Conservation (phyloP, 495 filamentous ascomycete genomes). For the Neurospora africana region DNA sequence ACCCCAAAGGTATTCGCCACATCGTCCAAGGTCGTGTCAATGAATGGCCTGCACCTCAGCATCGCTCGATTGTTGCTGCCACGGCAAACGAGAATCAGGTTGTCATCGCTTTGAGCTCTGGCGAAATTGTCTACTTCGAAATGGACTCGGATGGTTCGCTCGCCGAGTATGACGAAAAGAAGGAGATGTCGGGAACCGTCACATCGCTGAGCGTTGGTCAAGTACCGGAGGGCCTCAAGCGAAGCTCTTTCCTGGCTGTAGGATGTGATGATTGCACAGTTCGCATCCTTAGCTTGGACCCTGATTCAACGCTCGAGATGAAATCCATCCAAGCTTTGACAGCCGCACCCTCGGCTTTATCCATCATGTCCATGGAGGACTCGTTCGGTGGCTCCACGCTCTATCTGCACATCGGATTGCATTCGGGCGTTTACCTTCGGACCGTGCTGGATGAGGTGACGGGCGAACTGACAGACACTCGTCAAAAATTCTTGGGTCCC, state of each 20-base stretch:
- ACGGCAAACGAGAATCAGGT: conserved; percentile 90
- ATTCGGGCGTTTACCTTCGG: conserved; percentile 89
- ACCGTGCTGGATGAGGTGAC: conserved; percentile 91
- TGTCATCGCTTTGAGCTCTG: conserved; percentile 83
- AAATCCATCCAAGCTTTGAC: conserved; percentile 90
- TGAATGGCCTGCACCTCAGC: conserved; percentile 88
- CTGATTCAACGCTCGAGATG: conserved; percentile 79
- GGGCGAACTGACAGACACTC: conserved; percentile 86
- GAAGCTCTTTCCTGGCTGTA: conserved; percentile 86
- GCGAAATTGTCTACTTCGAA: conserved; percentile 96
- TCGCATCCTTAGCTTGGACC: conserved; percentile 79
- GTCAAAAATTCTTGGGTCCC: conserved; percentile 86
- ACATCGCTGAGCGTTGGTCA: conserved; percentile 89
- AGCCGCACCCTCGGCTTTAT: conserved; percentile 74
- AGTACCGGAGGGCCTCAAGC: conserved; percentile 75
- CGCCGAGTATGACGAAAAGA: conserved; percentile 90
- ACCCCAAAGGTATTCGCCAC: conserved; percentile 88
- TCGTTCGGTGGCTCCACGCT: conserved; percentile 67
- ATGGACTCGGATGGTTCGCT: conserved; percentile 85
- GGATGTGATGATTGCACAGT: conserved; percentile 96
- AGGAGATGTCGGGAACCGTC: conserved; percentile 91
- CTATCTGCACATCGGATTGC: conserved; percentile 89
- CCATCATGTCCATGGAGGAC: conserved; percentile 93
- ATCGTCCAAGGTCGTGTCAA: conserved; percentile 78
- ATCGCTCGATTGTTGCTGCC: conserved; percentile 91